phyloP scores from a whole-genome alignment of 2,329 filamentous ascomycete genomes.

The Plectosphaerella cucumerina region DNA sequence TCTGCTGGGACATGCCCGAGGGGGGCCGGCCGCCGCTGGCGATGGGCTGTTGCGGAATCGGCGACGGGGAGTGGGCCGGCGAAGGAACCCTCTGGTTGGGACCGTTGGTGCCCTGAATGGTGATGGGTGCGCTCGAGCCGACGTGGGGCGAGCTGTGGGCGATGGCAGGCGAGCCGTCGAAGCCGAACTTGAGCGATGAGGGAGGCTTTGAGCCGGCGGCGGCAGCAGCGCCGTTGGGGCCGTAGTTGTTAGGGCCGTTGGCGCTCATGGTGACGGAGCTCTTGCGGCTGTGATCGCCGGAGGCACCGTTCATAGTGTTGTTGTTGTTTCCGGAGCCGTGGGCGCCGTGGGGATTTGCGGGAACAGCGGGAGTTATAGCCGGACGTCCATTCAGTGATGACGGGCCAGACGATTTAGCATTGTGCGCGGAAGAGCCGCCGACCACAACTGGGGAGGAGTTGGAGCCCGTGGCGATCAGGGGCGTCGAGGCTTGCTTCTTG shows the following conservation, averaged over 20 bases:
- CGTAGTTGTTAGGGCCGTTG: conserved; percentile 70
- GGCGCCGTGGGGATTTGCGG: conserved; percentile 57
- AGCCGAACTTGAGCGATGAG: conserved; percentile 70
- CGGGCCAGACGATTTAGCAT: conserved; percentile 62
- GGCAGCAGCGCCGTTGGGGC: conserved; percentile 66
- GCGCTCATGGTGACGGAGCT: conserved; percentile 88
- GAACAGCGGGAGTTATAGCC: conserved; percentile 65
- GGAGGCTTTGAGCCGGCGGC: conserved; percentile 53
- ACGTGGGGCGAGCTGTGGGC: conserved; percentile 63
- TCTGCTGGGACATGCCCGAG: conserved; percentile 65
- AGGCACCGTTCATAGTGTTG: conserved; percentile 61
- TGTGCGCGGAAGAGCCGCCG: conserved; percentile 45
- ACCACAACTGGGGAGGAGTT: conserved; percentile 49
- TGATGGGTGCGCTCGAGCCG: conserved; percentile 49
- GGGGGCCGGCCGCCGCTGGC: conserved; percentile 83
- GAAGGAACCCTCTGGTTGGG: conserved; percentile 72
- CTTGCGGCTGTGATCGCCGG: conserved; percentile 75
- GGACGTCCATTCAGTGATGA: conserved; percentile 84
- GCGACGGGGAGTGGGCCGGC: conserved; percentile 83
- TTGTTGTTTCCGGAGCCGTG: conserved; percentile 46
- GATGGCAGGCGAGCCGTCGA: conserved; percentile 63
- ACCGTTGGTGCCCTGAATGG: conserved; percentile 54
- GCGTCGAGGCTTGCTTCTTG: conserved; percentile 59
- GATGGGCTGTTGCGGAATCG: conserved; percentile 85
- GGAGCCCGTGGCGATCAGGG: conserved; percentile 57